Evolutionary conservation across 768 basidiomycete genomes (phyloP).

Genomic region (Amanita fuliginea): DNA sequence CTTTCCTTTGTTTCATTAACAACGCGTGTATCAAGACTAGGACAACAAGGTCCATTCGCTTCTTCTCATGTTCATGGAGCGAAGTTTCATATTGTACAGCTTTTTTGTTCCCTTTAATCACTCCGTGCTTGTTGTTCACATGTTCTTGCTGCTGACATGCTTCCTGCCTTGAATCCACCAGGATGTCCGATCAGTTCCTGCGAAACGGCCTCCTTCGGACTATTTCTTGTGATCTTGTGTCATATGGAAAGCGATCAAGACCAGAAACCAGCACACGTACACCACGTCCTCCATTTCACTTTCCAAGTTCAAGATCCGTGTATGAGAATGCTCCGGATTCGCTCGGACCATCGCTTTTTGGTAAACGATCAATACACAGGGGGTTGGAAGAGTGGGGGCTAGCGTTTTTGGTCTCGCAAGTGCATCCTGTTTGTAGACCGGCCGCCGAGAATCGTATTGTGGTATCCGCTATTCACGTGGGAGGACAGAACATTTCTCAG

Average conservation of each 20-base stretch:
- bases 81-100: conserved; percentile 2
- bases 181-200: conserved; percentile 76
- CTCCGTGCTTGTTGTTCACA: conserved; percentile 5
- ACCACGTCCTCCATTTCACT: not conserved
- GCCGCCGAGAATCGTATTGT: not conserved
- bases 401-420: not conserved
- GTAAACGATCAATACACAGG: not conserved
- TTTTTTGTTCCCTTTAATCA: not conserved
- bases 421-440: not conserved
- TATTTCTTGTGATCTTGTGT: conserved; percentile 52
- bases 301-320: not conserved
- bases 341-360: not conserved
- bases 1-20: conserved; percentile 4
- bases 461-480: not conserved
- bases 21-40: not conserved
- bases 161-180: conserved; percentile 17
- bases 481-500: not conserved
- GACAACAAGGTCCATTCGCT: not conserved
- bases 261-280: not conserved
- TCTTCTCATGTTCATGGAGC: not conserved
- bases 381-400: not conserved
- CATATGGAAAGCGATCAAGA: not conserved
- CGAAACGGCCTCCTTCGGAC: conserved; percentile 78
- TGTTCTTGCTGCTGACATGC: conserved; percentile 3
- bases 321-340: not conserved